Percentiles rank a stretch among this genome's conserved stretches.
phyloP scores from a whole-genome alignment of 2,329 filamentous ascomycete species.

The Chrysosphaeria jannelii region DNA sequence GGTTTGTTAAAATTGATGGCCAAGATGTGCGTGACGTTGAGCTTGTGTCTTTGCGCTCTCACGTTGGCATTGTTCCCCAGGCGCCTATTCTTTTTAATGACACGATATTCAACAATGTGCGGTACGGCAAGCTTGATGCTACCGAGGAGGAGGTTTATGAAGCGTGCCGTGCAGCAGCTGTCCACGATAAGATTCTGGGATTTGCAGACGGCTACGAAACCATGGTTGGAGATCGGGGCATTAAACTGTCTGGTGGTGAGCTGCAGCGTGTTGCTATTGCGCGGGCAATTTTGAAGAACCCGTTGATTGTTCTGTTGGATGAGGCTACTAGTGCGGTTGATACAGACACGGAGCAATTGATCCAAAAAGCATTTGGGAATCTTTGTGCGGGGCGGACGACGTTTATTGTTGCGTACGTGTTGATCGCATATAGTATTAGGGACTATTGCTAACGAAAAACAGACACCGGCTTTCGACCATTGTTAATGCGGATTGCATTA shows the following conservation, averaged over 20 bases:
- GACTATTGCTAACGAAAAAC: too few species aligned
- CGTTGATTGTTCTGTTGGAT: slow-evolving; percentile 22
- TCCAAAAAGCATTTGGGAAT: slow-evolving; percentile 34
- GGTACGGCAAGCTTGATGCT: slow-evolving; percentile 18
- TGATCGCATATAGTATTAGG: too few species aligned
- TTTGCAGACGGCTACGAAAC: slow-evolving; percentile 24
- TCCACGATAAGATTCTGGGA: slow-evolving; percentile 38
- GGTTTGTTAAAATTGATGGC: slow-evolving; percentile 24
- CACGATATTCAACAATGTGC: slow-evolving; percentile 19
- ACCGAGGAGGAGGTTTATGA: slow-evolving; percentile 20
- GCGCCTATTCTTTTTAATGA: slow-evolving; percentile 12
- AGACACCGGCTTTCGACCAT: slow-evolving; percentile 25
- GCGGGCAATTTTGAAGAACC: slow-evolving; percentile 19
- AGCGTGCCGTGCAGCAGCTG: slow-evolving; percentile 29
- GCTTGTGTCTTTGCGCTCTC: slow-evolving; percentile 24
- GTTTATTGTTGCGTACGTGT: slow-evolving; percentile 44
- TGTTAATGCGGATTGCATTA: slow-evolving; percentile 17
- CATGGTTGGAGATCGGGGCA: slow-evolving; percentile 32
- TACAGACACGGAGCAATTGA: slow-evolving; percentile 27
- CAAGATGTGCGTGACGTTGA: slow-evolving; percentile 48
- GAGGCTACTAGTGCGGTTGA: slow-evolving; percentile 27
- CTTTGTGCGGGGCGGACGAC: slow-evolving; percentile 29
- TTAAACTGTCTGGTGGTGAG: slow-evolving; percentile 56
- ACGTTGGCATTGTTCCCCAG: slow-evolving; percentile 13
- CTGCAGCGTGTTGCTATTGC: slow-evolving; percentile 25